Evolutionary conservation across 2,329 filamentous ascomycete species (phyloP), one percentile per base, ranked within the genome.

Genomic region (Phialocephala subalpina): DNA sequence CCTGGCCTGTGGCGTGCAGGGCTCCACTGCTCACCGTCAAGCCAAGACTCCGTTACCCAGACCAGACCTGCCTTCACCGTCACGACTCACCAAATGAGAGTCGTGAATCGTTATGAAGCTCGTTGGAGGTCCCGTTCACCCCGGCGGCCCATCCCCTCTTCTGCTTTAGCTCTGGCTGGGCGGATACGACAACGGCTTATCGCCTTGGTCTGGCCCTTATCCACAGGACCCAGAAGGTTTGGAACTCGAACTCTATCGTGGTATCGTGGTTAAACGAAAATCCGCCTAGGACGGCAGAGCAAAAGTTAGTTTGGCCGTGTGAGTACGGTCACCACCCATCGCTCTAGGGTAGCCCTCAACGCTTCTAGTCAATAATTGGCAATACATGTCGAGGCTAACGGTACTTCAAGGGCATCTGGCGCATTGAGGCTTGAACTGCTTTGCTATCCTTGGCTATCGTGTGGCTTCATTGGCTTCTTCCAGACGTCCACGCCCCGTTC

Each of bases 401-500:
- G 52, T 40, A 45, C 60, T 56, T 52, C 38, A 52, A 42, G 36
- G 18, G 42, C 29, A 27, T 35, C 40, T 55, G 45, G 47, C 14
- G 53, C 29, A 5, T 16, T 42, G 60, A 27, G 29, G 53, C 45
- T 49, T 16, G 45, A 53, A 47, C 22, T 20, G 52, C 52, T 25
- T n/a, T 38, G 55, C 52, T 42, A 25, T 25, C 14, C 38, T 57
- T 53, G 25, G 25, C 40, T 8, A 49, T 29, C 38, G 7, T 38
- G 20, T 38, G 55, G 55, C 35, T 22, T 57, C 25, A 40, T 42
- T 63, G 62, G 56, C 62, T 58, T 52, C 55, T 63, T 40, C 61
- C 20, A 45, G 55, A 45, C 61, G 56, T 63, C 55, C 33, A 45
- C 53, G 35, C 29, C 55, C 35, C 33, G 25, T 36, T 29, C 16